Conservation (phyloP, 2,329 filamentous ascomycete species). For the Neofusicoccum umdonicola region DNA sequence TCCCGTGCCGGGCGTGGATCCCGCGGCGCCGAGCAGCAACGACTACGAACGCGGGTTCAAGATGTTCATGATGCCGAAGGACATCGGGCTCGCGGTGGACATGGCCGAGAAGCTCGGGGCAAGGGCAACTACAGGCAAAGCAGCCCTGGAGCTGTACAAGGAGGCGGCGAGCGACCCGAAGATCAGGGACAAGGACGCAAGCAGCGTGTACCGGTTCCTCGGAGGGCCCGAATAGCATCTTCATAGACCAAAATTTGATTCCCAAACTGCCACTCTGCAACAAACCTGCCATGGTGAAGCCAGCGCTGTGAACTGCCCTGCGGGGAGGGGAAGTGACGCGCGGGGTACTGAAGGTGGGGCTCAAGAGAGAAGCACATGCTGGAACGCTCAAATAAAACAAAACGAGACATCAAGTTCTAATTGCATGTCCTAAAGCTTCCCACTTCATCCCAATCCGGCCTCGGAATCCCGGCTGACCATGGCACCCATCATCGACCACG, state of each 20-base stretch:
- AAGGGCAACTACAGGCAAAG: slow-evolving; percentile 28
- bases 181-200: slow-evolving; percentile 19
- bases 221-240: not conserved
- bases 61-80: slow-evolving; percentile 37
- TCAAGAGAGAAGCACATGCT: not conserved
- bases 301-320: not conserved
- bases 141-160: slow-evolving; percentile 28
- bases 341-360: not conserved
- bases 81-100: slow-evolving; percentile 31
- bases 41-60: slow-evolving; percentile 34
- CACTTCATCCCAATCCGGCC: too few species aligned
- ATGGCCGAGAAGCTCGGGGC: slow-evolving; percentile 28
- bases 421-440: too few species aligned
- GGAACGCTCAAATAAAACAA: not conserved
- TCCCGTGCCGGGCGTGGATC: slow-evolving; percentile 34
- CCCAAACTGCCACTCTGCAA: too few species aligned
- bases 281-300: not conserved
- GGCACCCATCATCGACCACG: slow-evolving; percentile 18
- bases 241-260: not conserved
- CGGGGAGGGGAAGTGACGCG: not conserved
- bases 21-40: slow-evolving; percentile 37
- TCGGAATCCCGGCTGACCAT: not conserved
- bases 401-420: not conserved
- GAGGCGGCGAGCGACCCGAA: slow-evolving; percentile 25
- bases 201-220: not conserved